Base-by-base conservation (phyloP, 345 rosid species). In the Trapa bicornis region DNA sequence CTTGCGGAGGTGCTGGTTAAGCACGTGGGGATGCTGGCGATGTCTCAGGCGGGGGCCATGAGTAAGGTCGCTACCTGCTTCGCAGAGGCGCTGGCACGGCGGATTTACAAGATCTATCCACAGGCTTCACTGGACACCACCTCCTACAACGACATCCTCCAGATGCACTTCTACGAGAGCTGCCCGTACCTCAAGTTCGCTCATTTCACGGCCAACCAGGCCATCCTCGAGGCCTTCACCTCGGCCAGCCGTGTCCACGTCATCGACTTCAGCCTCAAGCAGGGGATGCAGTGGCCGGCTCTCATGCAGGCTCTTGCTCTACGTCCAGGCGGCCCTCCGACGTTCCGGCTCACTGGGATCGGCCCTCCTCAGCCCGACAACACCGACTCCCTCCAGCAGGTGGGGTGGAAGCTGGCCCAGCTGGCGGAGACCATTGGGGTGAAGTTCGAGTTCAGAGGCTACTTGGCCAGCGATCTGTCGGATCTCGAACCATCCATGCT, bases 281-380 rank as follows among this genome's bases (percentile, higher is more conserved):
- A 86, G 58, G 98, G 98, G 37, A 80, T 92, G 86, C 98, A 92
- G 76, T 92, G 96, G 98, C 96, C 98, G 61, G 96, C 96, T 9
- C 74, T 92, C 9, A 85, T 92, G 83, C 98, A 92, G 74, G 98
- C 98, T 15, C 82, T 92, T 3, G 96, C 98, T 2, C 73, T 85
- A 1, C 79, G 98, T 4, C 91, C 88, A 1, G 84, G 85, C 6
- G 98, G 96, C 3, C 89, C 98, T 11, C 96, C 98, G 0, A 77
- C 83, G 11, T 89, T 92, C 67, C 87, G 91, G 61, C 76, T 92
- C 47, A 92, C 98, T 10, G 96, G 95, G 12, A 86, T 92, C 17
- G 96, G 96, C 1, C 86, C 86, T n/a, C 92, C 91, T 16, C 77
- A 81, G 65, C 82, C 83, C 14, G 85, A 84, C 47, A 79, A 83